Conservation (phyloP, 306 rosid species). For the Inga leiocalycina region DNA sequence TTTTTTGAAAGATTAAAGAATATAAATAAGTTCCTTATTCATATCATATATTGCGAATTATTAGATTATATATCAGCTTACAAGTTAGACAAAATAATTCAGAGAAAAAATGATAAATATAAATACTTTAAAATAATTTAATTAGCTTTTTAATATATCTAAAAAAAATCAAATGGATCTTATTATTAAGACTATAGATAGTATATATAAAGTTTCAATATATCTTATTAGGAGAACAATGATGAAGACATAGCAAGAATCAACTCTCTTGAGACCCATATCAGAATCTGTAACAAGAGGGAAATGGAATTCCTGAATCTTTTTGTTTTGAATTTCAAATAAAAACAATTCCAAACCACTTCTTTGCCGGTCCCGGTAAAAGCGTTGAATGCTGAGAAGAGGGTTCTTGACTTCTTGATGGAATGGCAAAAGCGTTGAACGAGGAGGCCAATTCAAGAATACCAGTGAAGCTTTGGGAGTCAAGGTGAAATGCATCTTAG, state of each 20-base stretch:
- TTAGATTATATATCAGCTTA: too few species aligned
- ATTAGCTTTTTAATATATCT: too few species aligned
- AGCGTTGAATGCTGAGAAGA: conserved; percentile 32
- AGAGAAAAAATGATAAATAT: too few species aligned
- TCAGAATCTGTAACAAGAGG: conserved; percentile 35
- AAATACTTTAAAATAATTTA: too few species aligned
- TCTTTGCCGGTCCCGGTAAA: conserved; percentile 1
- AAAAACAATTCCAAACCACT: conserved; percentile 19
- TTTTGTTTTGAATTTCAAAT: conserved; percentile 15
- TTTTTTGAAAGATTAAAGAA: too few species aligned
- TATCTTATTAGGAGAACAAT: too few species aligned
- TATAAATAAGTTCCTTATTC: too few species aligned
- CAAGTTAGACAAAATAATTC: too few species aligned
- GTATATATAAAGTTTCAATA: too few species aligned
- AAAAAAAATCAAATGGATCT: too few species aligned
- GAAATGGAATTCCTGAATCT: conserved; percentile 9
- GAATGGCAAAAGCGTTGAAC: background rate
- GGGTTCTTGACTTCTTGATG: background rate
- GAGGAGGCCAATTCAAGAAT: background rate
- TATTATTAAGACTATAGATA: too few species aligned
- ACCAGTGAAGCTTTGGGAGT: background rate
- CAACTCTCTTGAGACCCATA: conserved; percentile 35
- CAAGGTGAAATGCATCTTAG: background rate
- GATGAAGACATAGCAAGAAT: conserved; percentile 27
- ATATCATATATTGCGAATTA: too few species aligned